These are phyloP conservation scores for Sideroxylon spinosum DNA, from an alignment of 179 eudicot genomes.

Conservation along the genomic window DNA sequence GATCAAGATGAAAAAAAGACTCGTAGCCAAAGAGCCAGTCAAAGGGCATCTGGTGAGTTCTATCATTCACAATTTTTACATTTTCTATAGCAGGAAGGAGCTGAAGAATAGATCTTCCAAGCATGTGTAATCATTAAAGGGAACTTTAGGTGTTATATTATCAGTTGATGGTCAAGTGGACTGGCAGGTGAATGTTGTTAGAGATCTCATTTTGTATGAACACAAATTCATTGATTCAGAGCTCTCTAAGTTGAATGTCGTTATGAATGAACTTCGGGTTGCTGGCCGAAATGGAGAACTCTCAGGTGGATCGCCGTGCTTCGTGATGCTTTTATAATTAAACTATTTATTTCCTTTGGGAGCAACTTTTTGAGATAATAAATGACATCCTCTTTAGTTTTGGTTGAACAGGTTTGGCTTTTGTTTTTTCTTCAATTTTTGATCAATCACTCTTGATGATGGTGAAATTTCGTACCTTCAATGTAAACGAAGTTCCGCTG, in stretches of 20 bases:
- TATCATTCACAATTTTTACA: background rate
- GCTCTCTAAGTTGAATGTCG: conserved; percentile 60
- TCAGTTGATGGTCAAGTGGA: background rate
- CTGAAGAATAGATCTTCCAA: background rate
- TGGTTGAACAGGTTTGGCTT: conserved; percentile 41
- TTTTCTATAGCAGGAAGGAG: background rate
- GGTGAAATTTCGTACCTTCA: too few species aligned
- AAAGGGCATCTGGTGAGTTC: conserved; percentile 88
- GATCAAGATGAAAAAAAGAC: conserved; percentile 93
- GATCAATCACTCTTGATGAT: background rate
- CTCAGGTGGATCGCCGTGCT: conserved; percentile 58
- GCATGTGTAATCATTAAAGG: background rate
- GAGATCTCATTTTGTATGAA: conserved; percentile 86
- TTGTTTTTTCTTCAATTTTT: conserved; percentile 15
- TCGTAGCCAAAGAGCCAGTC: conserved; percentile 93
- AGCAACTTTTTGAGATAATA: conserved; percentile 33
- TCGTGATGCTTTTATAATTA: conserved; percentile 56
- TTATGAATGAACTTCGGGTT: conserved; percentile 58
- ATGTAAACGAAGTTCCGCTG: too few species aligned
- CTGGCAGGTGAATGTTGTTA: conserved; percentile 90
- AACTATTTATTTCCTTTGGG: conserved; percentile 38
- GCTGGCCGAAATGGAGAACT: conserved; percentile 95
- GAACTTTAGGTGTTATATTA: background rate
- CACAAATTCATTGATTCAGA: conserved; percentile 61
- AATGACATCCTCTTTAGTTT: conserved; percentile 11